These are phyloP conservation scores for Lipomyces yamanashiensis DNA, from an alignment of 805 yeast species.

Conservation along the genomic window DNA sequence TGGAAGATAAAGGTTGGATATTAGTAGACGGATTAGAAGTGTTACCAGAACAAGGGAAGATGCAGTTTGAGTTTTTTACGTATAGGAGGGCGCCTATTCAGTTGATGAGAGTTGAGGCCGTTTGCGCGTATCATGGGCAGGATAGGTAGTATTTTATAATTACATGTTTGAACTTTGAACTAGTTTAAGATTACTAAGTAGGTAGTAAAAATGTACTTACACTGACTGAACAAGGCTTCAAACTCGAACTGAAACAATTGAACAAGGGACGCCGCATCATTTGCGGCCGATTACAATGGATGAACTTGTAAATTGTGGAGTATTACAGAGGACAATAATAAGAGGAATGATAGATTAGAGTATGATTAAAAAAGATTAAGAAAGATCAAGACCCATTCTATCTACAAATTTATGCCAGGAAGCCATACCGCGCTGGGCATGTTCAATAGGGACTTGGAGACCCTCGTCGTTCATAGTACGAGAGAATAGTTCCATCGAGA, in stretches of 20 bases:
- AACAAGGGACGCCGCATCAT: too few species aligned
- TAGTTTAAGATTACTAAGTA: not conserved
- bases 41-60: conserved; percentile 9
- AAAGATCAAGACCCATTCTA: not conserved
- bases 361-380: too few species aligned
- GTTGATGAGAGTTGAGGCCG: not conserved
- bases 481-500: conserved; percentile 1
- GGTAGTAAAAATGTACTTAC: too few species aligned
- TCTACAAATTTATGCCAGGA: not conserved
- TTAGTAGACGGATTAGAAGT: conserved; percentile 11
- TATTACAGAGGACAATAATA: too few species aligned
- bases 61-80: not conserved
- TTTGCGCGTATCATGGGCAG: not conserved
- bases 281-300: too few species aligned
- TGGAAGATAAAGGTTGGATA: conserved; percentile 15
- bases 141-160: too few species aligned
- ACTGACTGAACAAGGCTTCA: too few species aligned
- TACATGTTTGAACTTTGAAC: too few species aligned
- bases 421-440: conserved; percentile 1
- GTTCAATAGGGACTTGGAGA: not conserved
- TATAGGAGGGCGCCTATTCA: not conserved
- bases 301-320: too few species aligned
- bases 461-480: not conserved
- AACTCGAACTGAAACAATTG: too few species aligned
- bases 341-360: too few species aligned